phyloP scores from a whole-genome alignment of 2,329 filamentous ascomycete species.

The Cercospora sp. region DNA sequence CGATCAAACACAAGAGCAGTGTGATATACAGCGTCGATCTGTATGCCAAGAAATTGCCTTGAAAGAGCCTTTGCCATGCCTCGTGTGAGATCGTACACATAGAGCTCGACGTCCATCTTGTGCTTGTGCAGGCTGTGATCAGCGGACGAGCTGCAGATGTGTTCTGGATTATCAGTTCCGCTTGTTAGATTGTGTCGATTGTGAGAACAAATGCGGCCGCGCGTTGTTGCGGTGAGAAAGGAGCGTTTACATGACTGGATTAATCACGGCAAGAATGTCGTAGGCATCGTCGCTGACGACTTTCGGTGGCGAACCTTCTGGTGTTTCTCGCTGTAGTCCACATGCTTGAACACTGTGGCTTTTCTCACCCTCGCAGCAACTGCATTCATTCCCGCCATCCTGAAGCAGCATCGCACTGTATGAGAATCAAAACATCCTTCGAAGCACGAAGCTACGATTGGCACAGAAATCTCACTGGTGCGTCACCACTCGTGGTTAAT shows the following conservation, averaged over 20 bases:
- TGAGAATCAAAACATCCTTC: not conserved
- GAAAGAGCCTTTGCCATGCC: conserved; percentile 53
- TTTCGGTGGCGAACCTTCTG: not conserved
- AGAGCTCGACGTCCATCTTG: conserved; percentile 52
- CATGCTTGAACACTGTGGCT: not conserved
- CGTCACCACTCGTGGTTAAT: not conserved
- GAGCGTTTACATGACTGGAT: not conserved
- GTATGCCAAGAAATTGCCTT: conserved; percentile 60
- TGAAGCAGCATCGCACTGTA: not conserved
- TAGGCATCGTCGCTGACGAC: conserved; percentile 3
- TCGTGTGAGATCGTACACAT: conserved; percentile 54
- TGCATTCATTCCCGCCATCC: not conserved
- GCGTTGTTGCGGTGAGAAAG: not conserved
- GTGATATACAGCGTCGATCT: conserved; percentile 92
- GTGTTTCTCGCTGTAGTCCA: not conserved
- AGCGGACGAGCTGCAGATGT: not conserved
- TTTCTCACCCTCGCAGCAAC: not conserved
- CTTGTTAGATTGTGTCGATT: not conserved
- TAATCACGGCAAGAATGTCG: not conserved
- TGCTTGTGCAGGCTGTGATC: not conserved
- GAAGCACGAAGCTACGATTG: not conserved
- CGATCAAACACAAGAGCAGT: conserved; percentile 82
- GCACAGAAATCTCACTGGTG: not conserved
- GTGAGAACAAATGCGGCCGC: not conserved
- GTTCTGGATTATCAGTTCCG: not conserved